Conservation (phyloP, 75 land plant species). For the Gnetum montanum region DNA sequence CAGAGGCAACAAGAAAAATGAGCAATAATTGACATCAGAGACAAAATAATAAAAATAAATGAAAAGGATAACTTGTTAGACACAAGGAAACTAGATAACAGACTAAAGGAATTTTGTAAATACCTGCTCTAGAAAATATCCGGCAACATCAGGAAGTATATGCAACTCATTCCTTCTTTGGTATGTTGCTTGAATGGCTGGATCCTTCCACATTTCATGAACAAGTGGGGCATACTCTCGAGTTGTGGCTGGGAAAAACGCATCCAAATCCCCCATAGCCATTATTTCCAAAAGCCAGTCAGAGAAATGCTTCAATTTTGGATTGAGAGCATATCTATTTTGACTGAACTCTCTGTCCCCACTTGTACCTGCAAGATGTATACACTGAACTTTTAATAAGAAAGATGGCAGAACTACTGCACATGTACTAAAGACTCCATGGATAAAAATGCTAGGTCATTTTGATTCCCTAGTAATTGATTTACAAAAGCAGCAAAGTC, state of each 20-base stretch:
- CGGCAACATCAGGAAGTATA: conserved; percentile 82
- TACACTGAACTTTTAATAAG: too few species aligned
- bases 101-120: background rate
- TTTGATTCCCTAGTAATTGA: too few species aligned
- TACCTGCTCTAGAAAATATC: conserved; percentile 79
- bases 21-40: too few species aligned
- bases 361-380: conserved; percentile 16
- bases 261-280: conserved; percentile 89
- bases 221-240: conserved; percentile 84
- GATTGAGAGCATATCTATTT: conserved; percentile 59
- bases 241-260: conserved; percentile 73
- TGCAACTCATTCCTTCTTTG: conserved; percentile 79
- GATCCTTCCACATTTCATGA: conserved; percentile 83
- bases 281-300: conserved; percentile 89
- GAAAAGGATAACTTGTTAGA: too few species aligned
- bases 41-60: too few species aligned
- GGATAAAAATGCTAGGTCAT: too few species aligned
- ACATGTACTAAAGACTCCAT: too few species aligned
- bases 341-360: conserved; percentile 12
- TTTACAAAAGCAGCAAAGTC: too few species aligned
- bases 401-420: too few species aligned
- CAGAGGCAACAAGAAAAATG: too few species aligned
- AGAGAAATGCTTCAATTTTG: conserved; percentile 75
- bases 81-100: too few species aligned
- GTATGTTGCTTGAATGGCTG: conserved; percentile 88